Evolutionary conservation across 2,329 filamentous ascomycete genomes (phyloP).

Genomic region (Pseudocercospora ulei): DNA sequence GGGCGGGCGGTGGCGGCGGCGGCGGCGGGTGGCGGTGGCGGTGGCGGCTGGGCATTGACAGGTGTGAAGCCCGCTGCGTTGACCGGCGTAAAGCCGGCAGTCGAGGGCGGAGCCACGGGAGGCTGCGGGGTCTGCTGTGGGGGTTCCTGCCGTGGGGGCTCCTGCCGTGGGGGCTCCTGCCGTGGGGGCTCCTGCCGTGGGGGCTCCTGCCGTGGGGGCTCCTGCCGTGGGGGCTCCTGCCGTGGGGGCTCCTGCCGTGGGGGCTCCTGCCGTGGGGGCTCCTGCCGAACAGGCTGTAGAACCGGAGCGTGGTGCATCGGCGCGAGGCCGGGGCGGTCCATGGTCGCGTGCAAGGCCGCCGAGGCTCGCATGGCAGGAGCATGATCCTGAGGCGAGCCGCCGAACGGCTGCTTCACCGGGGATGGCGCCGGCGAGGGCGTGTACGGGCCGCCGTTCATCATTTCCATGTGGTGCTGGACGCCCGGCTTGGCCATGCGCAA

Average conservation of each 20-base stretch:
- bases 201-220: slow-evolving; percentile 37
- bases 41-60: slow-evolving; percentile 47
- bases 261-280: slow-evolving; percentile 30
- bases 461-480: slow-evolving; percentile 90
- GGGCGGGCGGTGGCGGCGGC: slow-evolving; percentile 51
- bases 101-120: slow-evolving; percentile 48
- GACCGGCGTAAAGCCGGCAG: slow-evolving; percentile 61
- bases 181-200: no score
- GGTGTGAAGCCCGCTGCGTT: slow-evolving; percentile 56
- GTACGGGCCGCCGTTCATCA: slow-evolving; percentile 83
- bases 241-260: slow-evolving; percentile 41
- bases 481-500: slow-evolving; percentile 81
- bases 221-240: slow-evolving; percentile 40
- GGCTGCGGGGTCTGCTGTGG: slow-evolving; percentile 34
- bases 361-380: slow-evolving; percentile 57
- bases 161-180: slow-evolving; percentile 15
- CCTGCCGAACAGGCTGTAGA: slow-evolving; percentile 40
- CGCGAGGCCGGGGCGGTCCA: slow-evolving; percentile 35
- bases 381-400: slow-evolving; percentile 46
- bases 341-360: slow-evolving; percentile 48
- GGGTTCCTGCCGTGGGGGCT: slow-evolving; percentile 41
- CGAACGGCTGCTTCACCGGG: slow-evolving; percentile 53
- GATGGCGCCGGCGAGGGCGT: slow-evolving; percentile 67
- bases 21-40: slow-evolving; percentile 38
- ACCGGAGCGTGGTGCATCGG: slow-evolving; percentile 14